These are phyloP conservation scores for Erigeron philadelphicus DNA, from an alignment of 140 eudicot species.

Conservation along the genomic window DNA sequence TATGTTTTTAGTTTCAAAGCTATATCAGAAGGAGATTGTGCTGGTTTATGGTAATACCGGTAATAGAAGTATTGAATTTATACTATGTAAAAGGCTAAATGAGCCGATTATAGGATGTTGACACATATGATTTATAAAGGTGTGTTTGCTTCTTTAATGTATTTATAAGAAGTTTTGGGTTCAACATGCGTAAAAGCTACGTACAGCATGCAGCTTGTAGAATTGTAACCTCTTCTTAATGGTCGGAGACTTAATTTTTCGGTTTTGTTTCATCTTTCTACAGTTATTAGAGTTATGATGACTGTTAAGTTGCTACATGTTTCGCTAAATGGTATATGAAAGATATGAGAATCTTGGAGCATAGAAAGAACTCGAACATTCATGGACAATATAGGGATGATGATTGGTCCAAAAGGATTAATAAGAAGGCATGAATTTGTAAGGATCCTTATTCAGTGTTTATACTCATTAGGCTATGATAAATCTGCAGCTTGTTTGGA, in stretches of 20 bases:
- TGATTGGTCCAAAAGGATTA: constrained; percentile 56
- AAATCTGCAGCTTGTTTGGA: constrained; percentile 79
- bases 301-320: constrained; percentile 21
- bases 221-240: constrained; percentile 1
- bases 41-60: neutral
- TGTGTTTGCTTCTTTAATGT: neutral
- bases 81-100: neutral
- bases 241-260: neutral
- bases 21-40: neutral
- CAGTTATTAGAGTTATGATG: constrained; percentile 19
- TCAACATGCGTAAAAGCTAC: constrained; percentile 6
- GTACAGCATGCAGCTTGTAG: constrained; percentile 9
- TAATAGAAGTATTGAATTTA: too few relatives aligned
- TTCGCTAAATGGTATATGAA: constrained; percentile 17
- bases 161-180: neutral
- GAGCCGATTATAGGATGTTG: constrained; percentile 9
- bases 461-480: constrained; percentile 61
- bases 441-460: constrained; percentile 66
- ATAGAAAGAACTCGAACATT: constrained; percentile 19
- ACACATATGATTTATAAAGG: neutral
- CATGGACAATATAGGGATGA: constrained; percentile 48
- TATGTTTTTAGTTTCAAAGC: neutral
- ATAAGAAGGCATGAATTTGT: constrained; percentile 71
- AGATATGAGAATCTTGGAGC: constrained; percentile 29
- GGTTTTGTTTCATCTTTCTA: constrained; percentile 12